Evolutionary conservation across 495 filamentous ascomycete genomes (phyloP).

Genomic region (Aspergillus steynii): DNA sequence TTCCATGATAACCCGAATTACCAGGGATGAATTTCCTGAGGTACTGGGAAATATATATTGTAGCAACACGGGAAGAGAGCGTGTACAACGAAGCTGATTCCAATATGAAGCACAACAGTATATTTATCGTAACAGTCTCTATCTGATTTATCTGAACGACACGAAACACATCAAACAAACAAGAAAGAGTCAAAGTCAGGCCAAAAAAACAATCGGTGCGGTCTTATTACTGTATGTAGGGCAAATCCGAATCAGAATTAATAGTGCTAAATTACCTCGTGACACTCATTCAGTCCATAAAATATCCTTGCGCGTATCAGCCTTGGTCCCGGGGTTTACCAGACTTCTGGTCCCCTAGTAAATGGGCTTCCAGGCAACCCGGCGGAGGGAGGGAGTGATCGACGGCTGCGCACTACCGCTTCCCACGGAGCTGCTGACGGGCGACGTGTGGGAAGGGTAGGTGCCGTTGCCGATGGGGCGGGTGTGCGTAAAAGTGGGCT

Average conservation of each 20-base stretch:
- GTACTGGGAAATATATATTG: no score
- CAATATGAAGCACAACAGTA: no score
- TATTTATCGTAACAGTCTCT: no score
- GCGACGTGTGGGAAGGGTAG: conserved; percentile 1
- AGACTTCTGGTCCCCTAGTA: neutral
- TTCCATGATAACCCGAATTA: no score
- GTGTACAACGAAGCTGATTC: no score
- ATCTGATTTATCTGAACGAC: no score
- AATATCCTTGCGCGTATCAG: neutral
- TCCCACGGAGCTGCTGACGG: neutral
- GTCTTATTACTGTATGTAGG: neutral
- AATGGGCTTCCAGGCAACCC: neutral
- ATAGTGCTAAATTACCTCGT: neutral
- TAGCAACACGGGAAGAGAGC: no score
- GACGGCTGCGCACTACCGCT: neutral
- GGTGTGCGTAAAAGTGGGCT: neutral
- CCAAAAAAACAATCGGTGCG: neutral
- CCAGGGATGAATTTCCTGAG: no score
- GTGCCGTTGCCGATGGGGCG: conserved; percentile 1
- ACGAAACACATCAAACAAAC: no score
- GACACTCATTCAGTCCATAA: neutral
- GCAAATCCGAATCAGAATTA: neutral
- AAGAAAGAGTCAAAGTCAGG: no score
- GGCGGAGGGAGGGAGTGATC: neutral
- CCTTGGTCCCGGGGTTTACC: neutral